phyloP scores from a whole-genome alignment of 2,329 filamentous ascomycete genomes.

The Monilinia laxa region DNA sequence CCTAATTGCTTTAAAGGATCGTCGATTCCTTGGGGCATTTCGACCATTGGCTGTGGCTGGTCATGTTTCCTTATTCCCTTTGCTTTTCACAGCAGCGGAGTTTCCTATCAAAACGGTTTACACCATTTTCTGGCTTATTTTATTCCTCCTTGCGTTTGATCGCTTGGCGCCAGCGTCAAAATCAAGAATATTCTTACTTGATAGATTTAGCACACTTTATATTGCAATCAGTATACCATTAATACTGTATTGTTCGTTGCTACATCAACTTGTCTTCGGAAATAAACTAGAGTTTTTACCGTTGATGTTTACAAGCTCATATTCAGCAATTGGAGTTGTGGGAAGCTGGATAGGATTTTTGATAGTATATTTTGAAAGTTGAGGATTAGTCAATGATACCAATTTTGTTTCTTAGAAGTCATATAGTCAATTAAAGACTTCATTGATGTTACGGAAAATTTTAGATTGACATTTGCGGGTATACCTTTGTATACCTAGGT shows the following conservation, averaged over 20 bases:
- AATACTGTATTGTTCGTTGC: slow-evolving; percentile 81
- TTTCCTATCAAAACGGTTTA: slow-evolving; percentile 94
- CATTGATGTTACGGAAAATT: not conserved
- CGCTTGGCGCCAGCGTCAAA: slow-evolving; percentile 80
- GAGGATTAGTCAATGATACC: slow-evolving; percentile 29
- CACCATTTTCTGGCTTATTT: slow-evolving; percentile 85
- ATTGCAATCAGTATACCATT: slow-evolving; percentile 86
- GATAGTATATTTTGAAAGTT: slow-evolving; percentile 75
- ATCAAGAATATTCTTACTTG: slow-evolving; percentile 82
- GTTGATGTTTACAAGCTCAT: slow-evolving; percentile 95
- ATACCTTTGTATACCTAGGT: not conserved
- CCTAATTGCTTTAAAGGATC: slow-evolving; percentile 83
- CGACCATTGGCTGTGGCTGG: slow-evolving; percentile 88
- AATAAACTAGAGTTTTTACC: slow-evolving; percentile 84
- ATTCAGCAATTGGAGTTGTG: slow-evolving; percentile 89
- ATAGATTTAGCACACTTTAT: slow-evolving; percentile 87
- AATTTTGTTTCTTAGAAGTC: slow-evolving; percentile 15
- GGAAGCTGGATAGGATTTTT: slow-evolving; percentile 94
- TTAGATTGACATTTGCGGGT: not conserved
- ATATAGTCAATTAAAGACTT: slow-evolving; percentile 1
- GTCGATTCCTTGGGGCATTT: slow-evolving; percentile 88
- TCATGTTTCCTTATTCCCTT: slow-evolving; percentile 90
- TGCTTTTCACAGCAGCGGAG: slow-evolving; percentile 88
- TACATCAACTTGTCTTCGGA: slow-evolving; percentile 83
- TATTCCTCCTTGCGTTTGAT: slow-evolving; percentile 85